Conservation (phyloP, 2,329 filamentous ascomycete genomes). For the Cladophialophora carrionii region DNA sequence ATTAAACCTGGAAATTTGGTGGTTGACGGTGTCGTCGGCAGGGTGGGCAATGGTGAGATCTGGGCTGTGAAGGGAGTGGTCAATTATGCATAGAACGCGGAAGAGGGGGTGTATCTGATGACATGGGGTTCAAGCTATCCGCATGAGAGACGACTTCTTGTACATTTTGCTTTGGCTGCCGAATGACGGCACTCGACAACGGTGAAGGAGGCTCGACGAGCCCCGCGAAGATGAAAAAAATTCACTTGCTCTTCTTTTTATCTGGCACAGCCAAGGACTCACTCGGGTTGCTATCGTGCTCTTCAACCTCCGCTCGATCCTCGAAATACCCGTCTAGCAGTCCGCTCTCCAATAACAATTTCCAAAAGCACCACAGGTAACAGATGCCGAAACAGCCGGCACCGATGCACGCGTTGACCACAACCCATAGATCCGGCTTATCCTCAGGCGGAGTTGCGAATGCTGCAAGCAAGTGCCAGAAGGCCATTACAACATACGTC, state of each 20-base stretch:
- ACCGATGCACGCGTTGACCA: constrained; percentile 84
- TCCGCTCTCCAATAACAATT: constrained; percentile 47
- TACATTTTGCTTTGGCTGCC: constrained; percentile 6
- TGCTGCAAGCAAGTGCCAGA: constrained; percentile 78
- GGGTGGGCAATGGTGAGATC: constrained; percentile 85
- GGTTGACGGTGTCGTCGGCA: constrained; percentile 72
- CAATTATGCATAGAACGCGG: constrained; percentile 50
- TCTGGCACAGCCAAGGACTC: constrained; percentile 15
- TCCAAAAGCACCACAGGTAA: constrained; percentile 88
- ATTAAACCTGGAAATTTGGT: constrained; percentile 73
- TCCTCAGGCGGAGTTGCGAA: constrained; percentile 67
- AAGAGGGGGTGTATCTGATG: not conserved
- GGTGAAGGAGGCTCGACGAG: not conserved
- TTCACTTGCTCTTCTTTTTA: constrained; percentile 27
- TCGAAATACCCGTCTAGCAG: constrained; percentile 34
- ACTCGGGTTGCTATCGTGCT: not conserved
- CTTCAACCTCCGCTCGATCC: constrained; percentile 10
- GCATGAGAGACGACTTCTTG: constrained; percentile 6
- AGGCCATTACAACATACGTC: constrained; percentile 77
- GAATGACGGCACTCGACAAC: not conserved
- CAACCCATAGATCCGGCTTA: constrained; percentile 94
- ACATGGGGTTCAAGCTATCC: not conserved
- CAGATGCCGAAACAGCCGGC: constrained; percentile 82
- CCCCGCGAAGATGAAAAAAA: not conserved
- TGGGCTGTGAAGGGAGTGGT: constrained; percentile 72